Percentiles rank a stretch among this genome's conserved stretches.
Evolutionary conservation across 768 basidiomycete species (phyloP).

Genomic region (Multifurca ochricompacta): DNA sequence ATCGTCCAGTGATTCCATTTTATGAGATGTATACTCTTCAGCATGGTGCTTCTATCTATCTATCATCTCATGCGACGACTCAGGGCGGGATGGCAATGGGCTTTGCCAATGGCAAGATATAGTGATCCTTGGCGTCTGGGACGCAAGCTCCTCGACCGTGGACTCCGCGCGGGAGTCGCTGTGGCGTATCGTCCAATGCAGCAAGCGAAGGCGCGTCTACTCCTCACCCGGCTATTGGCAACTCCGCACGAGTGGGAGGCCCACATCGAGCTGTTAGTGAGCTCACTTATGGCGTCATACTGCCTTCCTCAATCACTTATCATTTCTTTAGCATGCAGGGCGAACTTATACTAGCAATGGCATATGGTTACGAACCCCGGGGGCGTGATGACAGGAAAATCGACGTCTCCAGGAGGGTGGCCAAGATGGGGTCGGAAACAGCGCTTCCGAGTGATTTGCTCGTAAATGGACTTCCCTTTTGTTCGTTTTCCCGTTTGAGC

Average conservation of each 20-base stretch:
- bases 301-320: background rate
- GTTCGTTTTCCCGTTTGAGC: background rate
- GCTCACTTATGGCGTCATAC: too few species aligned
- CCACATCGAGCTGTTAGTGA: background rate
- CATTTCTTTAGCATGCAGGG: background rate
- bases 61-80: too few species aligned
- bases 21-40: constrained; percentile 9
- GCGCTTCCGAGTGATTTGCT: constrained; percentile 2
- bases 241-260: background rate
- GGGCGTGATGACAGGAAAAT: background rate
- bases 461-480: background rate
- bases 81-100: background rate
- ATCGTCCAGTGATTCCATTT: background rate
- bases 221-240: constrained; percentile 1
- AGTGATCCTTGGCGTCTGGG: background rate
- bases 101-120: background rate
- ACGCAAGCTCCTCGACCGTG: background rate
- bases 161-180: background rate
- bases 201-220: background rate
- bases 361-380: constrained; percentile 6
- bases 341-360: background rate
- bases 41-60: too few species aligned
- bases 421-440: background rate
- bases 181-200: background rate
- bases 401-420: background rate